Evolutionary conservation across 495 filamentous ascomycete species (phyloP).

Genomic region (Collariella sp.): DNA sequence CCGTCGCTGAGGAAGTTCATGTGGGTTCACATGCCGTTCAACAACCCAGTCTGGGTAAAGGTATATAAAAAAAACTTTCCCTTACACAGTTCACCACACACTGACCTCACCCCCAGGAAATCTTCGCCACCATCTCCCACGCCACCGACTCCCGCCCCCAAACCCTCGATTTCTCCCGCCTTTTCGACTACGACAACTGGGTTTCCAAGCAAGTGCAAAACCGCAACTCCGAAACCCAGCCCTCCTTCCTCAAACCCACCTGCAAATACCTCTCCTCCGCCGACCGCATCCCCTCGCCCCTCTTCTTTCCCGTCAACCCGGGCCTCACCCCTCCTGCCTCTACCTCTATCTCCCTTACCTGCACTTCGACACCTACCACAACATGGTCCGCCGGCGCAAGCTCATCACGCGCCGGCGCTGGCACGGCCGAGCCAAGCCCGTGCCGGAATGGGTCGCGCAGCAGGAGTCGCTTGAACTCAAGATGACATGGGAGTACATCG

Average conservation of each 20-base stretch:
- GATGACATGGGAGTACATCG: slow-evolving; percentile 57
- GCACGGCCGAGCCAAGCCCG: slow-evolving; percentile 51
- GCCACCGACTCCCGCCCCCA: slow-evolving; percentile 28
- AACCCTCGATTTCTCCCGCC: slow-evolving; percentile 30
- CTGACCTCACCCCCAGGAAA: slow-evolving; percentile 25
- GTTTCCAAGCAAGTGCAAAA: slow-evolving; percentile 37
- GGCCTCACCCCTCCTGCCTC: slow-evolving; percentile 34
- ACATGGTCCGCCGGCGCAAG: slow-evolving; percentile 50
- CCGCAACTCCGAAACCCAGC: slow-evolving; percentile 38
- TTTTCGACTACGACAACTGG: slow-evolving; percentile 47
- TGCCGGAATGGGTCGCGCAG: slow-evolving; percentile 44
- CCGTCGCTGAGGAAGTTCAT: slow-evolving; percentile 41
- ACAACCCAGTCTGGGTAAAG: slow-evolving; percentile 58
- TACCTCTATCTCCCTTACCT: slow-evolving; percentile 47
- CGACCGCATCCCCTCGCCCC: slow-evolving; percentile 31
- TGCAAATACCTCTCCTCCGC: slow-evolving; percentile 38
- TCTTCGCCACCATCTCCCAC: slow-evolving; percentile 33
- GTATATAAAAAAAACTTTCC: slow-evolving; percentile 29
- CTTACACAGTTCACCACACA: slow-evolving; percentile 4
- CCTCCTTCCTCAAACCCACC: slow-evolving; percentile 37
- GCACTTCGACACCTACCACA: slow-evolving; percentile 59
- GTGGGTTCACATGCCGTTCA: slow-evolving; percentile 62
- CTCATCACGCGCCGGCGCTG: slow-evolving; percentile 46
- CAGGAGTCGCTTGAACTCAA: slow-evolving; percentile 49
- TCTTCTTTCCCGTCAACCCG: slow-evolving; percentile 19